Percentiles rank a stretch among this genome's conserved stretches.
These are phyloP conservation scores for Gautieria morchelliformis DNA, from an alignment of 768 basidiomycete genomes.

Conservation along the genomic window DNA sequence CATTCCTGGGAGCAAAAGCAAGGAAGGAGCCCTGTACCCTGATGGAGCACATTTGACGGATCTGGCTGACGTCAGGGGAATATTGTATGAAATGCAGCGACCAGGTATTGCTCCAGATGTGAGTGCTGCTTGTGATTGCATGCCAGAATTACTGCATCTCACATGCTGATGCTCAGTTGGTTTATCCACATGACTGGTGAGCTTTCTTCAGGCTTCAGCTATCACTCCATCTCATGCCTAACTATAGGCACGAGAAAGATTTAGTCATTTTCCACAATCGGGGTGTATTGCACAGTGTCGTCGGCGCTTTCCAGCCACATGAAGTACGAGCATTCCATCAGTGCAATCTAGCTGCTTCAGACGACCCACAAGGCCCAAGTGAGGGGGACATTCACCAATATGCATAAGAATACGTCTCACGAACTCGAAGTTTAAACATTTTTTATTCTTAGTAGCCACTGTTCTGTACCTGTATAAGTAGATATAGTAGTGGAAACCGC, in stretches of 20 bases:
- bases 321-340: slow-evolving; percentile 74
- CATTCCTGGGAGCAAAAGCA: slow-evolving; percentile 48
- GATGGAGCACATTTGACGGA: slow-evolving; percentile 73
- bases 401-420: slow-evolving; percentile 26
- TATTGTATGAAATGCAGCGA: slow-evolving; percentile 80
- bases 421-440: too few species aligned
- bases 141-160: background rate
- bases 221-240: background rate
- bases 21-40: slow-evolving; percentile 66
- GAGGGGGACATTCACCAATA: slow-evolving; percentile 57
- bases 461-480: too few species aligned
- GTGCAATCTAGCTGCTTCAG: slow-evolving; percentile 79
- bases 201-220: slow-evolving; percentile 5
- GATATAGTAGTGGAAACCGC: too few species aligned
- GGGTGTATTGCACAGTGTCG: slow-evolving; percentile 71
- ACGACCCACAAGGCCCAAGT: slow-evolving; percentile 58
- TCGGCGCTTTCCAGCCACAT: slow-evolving; percentile 52
- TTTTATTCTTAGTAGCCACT: too few species aligned
- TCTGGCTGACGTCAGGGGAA: slow-evolving; percentile 56
- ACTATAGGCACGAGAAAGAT: slow-evolving; percentile 45
- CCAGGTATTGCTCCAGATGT: slow-evolving; percentile 79
- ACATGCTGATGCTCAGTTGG: slow-evolving; percentile 33
- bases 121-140: slow-evolving; percentile 15
- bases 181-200: slow-evolving; percentile 86
- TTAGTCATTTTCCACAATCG: slow-evolving; percentile 83